Evolutionary conservation across 768 basidiomycete species (phyloP).

Genomic region (Rhodotorula toruloides): DNA sequence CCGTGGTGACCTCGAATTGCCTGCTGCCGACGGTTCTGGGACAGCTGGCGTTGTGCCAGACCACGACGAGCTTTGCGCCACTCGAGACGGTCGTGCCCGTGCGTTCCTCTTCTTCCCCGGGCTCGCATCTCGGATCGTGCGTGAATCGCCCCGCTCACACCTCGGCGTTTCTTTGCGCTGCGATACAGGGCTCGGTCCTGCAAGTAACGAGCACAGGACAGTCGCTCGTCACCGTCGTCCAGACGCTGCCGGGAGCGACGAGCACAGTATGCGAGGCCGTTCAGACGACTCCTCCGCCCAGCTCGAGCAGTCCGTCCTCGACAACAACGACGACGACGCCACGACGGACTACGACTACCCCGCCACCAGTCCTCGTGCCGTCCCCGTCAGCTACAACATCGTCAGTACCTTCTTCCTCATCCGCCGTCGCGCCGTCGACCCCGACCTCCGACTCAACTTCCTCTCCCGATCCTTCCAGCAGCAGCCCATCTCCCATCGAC

Average conservation of each 20-base stretch:
- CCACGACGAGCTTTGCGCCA: conserved; percentile 1
- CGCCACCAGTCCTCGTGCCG: too few relatives aligned
- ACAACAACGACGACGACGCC: neutral
- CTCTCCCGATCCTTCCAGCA: too few relatives aligned
- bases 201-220: neutral
- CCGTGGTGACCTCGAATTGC: conserved; percentile 11
- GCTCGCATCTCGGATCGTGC: too few relatives aligned
- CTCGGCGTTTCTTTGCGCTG: too few relatives aligned
- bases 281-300: neutral
- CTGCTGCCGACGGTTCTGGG: neutral
- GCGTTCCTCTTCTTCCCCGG: neutral
- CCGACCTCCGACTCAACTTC: neutral
- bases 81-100: conserved; percentile 7
- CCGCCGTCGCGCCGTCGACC: neutral
- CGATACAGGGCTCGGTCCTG: conserved; percentile 2
- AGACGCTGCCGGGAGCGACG: neutral
- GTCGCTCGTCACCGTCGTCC: neutral
- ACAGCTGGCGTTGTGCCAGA: neutral
- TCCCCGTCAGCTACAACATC: neutral
- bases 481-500: too few relatives aligned
- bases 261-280: conserved; percentile 9
- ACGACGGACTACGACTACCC: too few relatives aligned
- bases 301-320: conserved; percentile 1
- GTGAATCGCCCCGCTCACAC: too few relatives aligned
- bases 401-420: neutral